These are phyloP conservation scores for Filobasidium wieringae DNA, from an alignment of 768 basidiomycete species.

Conservation along the genomic window DNA sequence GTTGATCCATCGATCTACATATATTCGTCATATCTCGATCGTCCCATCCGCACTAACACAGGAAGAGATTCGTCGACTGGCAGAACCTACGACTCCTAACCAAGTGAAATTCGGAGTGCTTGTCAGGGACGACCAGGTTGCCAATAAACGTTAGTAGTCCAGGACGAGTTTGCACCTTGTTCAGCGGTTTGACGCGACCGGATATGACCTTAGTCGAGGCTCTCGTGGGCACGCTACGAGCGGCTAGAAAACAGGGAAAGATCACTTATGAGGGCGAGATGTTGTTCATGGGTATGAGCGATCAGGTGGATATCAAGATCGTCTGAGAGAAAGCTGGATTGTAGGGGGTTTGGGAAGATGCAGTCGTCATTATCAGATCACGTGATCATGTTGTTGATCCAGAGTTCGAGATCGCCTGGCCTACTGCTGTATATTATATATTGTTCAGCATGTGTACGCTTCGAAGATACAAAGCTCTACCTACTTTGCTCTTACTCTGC, in stretches of 20 bases:
- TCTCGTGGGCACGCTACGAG: not conserved
- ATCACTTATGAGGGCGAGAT: not conserved
- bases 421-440: too few relatives aligned
- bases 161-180: not conserved
- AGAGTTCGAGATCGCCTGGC: too few relatives aligned
- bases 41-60: not conserved
- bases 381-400: too few relatives aligned
- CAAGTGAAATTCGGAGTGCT: not conserved
- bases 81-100: not conserved
- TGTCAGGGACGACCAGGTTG: not conserved
- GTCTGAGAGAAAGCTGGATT: too few relatives aligned
- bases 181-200: not conserved
- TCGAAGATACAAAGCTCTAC: too few relatives aligned
- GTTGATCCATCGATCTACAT: too few relatives aligned
- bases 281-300: not conserved
- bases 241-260: not conserved
- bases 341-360: too few relatives aligned
- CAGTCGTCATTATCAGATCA: too few relatives aligned
- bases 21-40: not conserved
- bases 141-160: not conserved
- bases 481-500: too few relatives aligned
- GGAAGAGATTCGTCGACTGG: not conserved
- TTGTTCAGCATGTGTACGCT: too few relatives aligned
- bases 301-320: not conserved
- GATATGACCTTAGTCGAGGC: not conserved